Evolutionary conservation across 2,329 filamentous ascomycete genomes (phyloP).

Genomic region (Venturia effusa): DNA sequence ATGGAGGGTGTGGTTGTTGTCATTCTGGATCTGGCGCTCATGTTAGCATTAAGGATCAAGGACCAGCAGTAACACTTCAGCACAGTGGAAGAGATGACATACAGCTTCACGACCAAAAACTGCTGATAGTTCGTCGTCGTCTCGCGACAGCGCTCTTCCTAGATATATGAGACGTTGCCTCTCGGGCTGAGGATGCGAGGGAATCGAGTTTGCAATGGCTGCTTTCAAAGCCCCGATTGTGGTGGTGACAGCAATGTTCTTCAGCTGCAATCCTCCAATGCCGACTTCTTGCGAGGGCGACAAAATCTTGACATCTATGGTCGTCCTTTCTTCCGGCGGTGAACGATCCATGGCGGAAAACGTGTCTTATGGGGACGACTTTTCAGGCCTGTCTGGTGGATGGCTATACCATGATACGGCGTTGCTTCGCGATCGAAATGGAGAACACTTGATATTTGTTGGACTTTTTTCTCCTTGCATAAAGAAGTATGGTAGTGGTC

Average conservation of each 20-base stretch:
- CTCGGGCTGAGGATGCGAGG: constrained; percentile 25
- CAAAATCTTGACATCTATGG: constrained; percentile 27
- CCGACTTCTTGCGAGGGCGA: constrained; percentile 29
- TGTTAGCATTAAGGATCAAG: too few relatives aligned
- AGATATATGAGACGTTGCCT: constrained; percentile 48
- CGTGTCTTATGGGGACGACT: neutral
- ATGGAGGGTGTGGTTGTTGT: constrained; percentile 26
- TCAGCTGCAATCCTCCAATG: constrained; percentile 20
- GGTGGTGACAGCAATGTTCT: constrained; percentile 22
- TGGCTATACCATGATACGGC: neutral
- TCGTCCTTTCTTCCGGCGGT: constrained; percentile 3
- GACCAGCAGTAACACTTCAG: too few relatives aligned
- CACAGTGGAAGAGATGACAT: neutral
- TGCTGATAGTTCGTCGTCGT: constrained; percentile 36
- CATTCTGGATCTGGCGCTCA: constrained; percentile 23
- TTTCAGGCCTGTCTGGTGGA: neutral
- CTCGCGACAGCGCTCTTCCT: constrained; percentile 41
- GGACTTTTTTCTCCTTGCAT: neutral
- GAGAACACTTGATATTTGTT: too few relatives aligned
- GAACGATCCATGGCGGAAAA: neutral
- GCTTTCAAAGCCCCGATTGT: constrained; percentile 44
- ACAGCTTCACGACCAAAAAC: constrained; percentile 31
- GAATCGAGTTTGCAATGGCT: constrained; percentile 39
- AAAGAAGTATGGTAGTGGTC: neutral
- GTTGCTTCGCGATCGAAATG: neutral